Percentiles rank a stretch among this genome's conserved stretches.
Evolutionary conservation across 2,329 filamentous ascomycete species (phyloP).

Genomic region (Fusarium sp.): DNA sequence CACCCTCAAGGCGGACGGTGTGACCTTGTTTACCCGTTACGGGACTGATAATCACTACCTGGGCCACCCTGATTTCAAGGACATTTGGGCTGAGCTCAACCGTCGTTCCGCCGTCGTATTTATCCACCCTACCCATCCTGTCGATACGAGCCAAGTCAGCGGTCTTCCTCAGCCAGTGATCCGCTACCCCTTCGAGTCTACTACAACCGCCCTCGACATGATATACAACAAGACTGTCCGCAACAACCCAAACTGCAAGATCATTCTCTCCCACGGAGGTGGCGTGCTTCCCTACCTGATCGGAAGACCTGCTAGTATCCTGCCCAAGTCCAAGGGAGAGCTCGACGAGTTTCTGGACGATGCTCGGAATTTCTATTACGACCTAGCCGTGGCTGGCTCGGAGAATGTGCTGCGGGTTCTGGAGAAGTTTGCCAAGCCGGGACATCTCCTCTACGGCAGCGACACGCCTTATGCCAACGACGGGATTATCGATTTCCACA

Average conservation of each 20-base stretch:
- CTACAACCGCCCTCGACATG: not conserved
- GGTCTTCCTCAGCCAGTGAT: not conserved
- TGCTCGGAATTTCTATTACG: not conserved
- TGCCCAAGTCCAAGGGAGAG: not conserved
- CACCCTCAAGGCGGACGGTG: not conserved
- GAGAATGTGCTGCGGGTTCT: not conserved
- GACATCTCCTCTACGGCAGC: not conserved
- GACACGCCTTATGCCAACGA: not conserved
- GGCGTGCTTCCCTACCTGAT: not conserved
- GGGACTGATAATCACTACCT: not conserved
- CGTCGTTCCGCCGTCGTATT: not conserved
- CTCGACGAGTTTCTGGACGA: not conserved
- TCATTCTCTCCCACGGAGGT: not conserved
- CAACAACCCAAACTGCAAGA: not conserved
- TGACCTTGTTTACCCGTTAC: not conserved
- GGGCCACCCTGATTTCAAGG: not conserved
- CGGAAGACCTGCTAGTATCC: not conserved
- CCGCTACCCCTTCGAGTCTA: not conserved
- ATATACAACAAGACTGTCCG: not conserved
- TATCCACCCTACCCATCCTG: not conserved
- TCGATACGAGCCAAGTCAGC: not conserved
- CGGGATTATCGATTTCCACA: not conserved
- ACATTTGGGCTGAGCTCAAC: not conserved
- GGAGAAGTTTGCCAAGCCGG: not conserved
- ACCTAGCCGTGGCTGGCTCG: not conserved